Conservation (phyloP, 176 grass and related monocot species). For the Areca catechu region DNA sequence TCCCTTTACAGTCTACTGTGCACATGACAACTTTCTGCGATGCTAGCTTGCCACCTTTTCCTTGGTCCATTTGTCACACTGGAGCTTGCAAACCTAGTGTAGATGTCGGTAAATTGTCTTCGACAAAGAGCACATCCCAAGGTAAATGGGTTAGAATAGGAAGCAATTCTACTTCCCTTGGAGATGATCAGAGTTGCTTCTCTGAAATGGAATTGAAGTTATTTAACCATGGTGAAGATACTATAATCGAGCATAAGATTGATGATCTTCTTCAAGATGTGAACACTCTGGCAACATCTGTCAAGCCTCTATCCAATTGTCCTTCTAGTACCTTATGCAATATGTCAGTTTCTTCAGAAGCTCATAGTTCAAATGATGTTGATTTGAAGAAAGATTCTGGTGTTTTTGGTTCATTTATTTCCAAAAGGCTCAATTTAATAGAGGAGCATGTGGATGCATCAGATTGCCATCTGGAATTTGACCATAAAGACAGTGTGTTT, state of each 20-base stretch:
- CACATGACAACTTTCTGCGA: constrained; percentile 36
- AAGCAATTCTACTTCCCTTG: constrained; percentile 23
- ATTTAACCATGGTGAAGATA: constrained; percentile 28
- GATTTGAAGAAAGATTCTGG: constrained; percentile 27
- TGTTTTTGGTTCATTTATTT: not conserved
- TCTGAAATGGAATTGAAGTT: not conserved
- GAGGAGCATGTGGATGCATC: constrained; percentile 33
- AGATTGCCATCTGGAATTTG: constrained; percentile 33
- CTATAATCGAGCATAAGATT: constrained; percentile 28
- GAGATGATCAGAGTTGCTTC: constrained; percentile 4
- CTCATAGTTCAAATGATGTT: constrained; percentile 25
- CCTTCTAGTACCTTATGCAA: constrained; percentile 38
- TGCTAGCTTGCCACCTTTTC: constrained; percentile 83
- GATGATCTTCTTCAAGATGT: constrained; percentile 65
- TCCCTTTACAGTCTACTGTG: constrained; percentile 29
- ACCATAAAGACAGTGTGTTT: constrained; percentile 22
- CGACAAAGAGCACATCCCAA: constrained; percentile 37
- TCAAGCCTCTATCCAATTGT: constrained; percentile 30
- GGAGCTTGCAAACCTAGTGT: constrained; percentile 44
- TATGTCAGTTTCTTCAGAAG: constrained; percentile 36
- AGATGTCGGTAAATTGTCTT: constrained; percentile 58
- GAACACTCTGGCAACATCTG: constrained; percentile 30
- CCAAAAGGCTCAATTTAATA: not conserved
- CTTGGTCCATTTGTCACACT: constrained; percentile 61
- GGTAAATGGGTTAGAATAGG: constrained; percentile 77